These are phyloP conservation scores for Curvularia hawaiiensis DNA, from an alignment of 2,329 filamentous ascomycete genomes.

Conservation along the genomic window DNA sequence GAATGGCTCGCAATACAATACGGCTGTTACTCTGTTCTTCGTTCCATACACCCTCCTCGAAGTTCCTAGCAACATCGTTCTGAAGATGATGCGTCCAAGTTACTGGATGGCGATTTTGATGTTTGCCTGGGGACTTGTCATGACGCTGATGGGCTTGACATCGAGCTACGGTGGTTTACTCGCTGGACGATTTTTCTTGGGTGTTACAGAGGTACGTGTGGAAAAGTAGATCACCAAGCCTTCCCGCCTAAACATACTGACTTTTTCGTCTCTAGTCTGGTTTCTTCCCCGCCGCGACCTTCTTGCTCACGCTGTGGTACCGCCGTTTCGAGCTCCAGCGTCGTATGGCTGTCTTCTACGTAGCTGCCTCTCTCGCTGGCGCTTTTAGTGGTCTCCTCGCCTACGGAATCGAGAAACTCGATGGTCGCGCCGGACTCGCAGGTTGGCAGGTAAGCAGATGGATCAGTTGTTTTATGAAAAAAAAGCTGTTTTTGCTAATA, in stretches of 20 bases:
- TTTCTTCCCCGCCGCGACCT: conserved; percentile 67
- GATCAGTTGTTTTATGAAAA: background rate
- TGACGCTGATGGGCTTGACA: conserved; percentile 52
- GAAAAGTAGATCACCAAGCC: background rate
- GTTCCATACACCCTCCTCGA: conserved; percentile 48
- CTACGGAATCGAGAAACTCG: conserved; percentile 41
- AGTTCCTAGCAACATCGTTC: conserved; percentile 48
- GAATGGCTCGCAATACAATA: conserved; percentile 47
- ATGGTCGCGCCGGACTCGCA: conserved; percentile 31
- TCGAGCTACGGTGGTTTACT: conserved; percentile 55
- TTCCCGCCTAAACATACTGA: conserved; percentile 15
- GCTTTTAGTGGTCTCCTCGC: conserved; percentile 46
- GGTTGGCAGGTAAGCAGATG: conserved; percentile 29
- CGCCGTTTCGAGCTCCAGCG: conserved; percentile 42
- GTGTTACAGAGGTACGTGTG: conserved; percentile 44
- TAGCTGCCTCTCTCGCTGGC: conserved; percentile 40
- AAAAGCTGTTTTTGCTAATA: background rate
- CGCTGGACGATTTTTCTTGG: conserved; percentile 52
- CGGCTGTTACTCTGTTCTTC: conserved; percentile 49
- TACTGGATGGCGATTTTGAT: conserved; percentile 50
- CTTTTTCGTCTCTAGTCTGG: conserved; percentile 51
- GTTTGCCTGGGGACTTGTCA: conserved; percentile 50
- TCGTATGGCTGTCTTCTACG: conserved; percentile 45
- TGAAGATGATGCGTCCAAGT: conserved; percentile 50
- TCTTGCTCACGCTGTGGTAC: conserved; percentile 45